phyloP scores from a whole-genome alignment of 2,329 filamentous ascomycete genomes.

The Ophiostoma sp. region DNA sequence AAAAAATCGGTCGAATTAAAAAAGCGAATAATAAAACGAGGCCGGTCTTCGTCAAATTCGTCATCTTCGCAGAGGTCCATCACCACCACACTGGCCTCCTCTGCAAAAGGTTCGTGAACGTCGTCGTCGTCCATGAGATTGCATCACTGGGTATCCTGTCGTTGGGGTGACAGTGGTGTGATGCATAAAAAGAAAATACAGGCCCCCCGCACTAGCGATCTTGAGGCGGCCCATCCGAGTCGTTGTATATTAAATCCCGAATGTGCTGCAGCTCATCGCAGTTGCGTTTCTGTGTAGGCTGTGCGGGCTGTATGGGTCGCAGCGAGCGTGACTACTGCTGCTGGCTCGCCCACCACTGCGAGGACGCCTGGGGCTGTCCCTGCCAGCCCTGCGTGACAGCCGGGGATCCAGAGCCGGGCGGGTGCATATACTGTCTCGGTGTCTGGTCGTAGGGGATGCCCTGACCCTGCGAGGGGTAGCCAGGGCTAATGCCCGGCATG shows the following conservation, averaged over 20 bases:
- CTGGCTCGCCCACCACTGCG: conserved; percentile 57
- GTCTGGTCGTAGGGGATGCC: conserved; percentile 64
- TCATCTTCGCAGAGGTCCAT: conserved; percentile 3
- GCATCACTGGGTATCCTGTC: not conserved
- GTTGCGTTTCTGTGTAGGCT: not conserved
- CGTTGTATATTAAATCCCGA: not conserved
- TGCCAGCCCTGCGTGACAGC: conserved; percentile 52
- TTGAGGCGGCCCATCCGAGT: not conserved
- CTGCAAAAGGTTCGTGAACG: not conserved
- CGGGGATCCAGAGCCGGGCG: conserved; percentile 53
- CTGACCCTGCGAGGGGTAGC: conserved; percentile 56
- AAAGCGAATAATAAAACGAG: conserved; percentile 18
- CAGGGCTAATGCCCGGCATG: conserved; percentile 62
- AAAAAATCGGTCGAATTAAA: conserved; percentile 17
- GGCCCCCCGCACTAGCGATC: not conserved
- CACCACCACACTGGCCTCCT: not conserved
- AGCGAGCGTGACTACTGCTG: conserved; percentile 41
- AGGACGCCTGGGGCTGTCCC: conserved; percentile 63
- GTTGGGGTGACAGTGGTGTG: not conserved
- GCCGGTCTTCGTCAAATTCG: conserved; percentile 21
- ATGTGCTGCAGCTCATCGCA: not conserved
- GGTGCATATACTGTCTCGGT: conserved; percentile 67
- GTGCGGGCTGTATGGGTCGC: not conserved
- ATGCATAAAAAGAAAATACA: not conserved
- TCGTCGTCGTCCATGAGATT: not conserved